These are phyloP conservation scores for Flaveria bidentis DNA, from an alignment of 129 eudicot genomes.

Conservation along the genomic window DNA sequence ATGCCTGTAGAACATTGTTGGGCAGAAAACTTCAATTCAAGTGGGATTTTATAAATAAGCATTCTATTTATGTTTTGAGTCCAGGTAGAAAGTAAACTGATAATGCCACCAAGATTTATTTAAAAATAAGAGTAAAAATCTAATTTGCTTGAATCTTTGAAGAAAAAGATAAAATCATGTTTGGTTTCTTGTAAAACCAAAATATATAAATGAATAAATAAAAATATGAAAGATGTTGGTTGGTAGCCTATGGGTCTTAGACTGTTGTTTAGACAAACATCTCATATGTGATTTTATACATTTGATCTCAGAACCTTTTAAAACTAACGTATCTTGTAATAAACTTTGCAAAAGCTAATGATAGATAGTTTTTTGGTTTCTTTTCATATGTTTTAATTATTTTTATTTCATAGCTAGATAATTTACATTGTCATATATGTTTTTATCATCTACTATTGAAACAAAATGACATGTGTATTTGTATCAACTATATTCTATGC, in stretches of 20 bases:
- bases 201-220: background rate
- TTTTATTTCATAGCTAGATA: background rate
- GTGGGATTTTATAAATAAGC: slow-evolving; percentile 1
- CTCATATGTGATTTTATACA: background rate
- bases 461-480: background rate
- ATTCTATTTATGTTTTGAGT: slow-evolving; percentile 2
- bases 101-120: no score
- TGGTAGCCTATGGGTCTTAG: background rate
- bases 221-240: background rate
- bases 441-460: background rate
- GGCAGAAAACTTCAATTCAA: background rate
- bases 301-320: slow-evolving; percentile 5
- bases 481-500: background rate
- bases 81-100: background rate
- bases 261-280: background rate
- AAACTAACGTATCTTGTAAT: background rate
- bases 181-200: background rate
- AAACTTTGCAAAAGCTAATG: background rate
- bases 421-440: background rate
- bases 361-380: background rate
- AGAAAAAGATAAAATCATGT: slow-evolving; percentile 15
- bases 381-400: background rate
- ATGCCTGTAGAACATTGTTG: background rate
- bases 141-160: slow-evolving; percentile 3
- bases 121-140: no score